Percentiles rank a stretch among this genome's conserved stretches.
phyloP scores from a whole-genome alignment of 805 yeast species.

The Kregervanrija delftensis region DNA sequence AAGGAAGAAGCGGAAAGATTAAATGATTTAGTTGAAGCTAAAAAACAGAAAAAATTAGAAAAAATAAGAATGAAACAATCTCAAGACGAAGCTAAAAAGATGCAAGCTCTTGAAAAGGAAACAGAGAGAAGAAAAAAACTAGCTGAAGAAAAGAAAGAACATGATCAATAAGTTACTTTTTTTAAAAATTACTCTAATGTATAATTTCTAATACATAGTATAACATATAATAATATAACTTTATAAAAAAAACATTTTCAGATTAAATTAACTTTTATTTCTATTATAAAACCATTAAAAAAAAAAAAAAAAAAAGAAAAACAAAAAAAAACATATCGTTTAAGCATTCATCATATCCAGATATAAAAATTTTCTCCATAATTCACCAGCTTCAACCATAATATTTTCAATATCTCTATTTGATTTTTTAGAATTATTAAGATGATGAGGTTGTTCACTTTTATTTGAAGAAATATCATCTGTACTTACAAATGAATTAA shows the following conservation, averaged over 20 bases:
- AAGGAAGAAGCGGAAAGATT: constrained; percentile 24
- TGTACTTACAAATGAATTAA: constrained; percentile 21
- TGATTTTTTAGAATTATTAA: constrained; percentile 16
- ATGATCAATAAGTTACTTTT: neutral
- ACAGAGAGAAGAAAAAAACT: constrained; percentile 20
- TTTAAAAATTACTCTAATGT: no score
- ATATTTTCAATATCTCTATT: constrained; percentile 62
- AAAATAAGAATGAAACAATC: constrained; percentile 15
- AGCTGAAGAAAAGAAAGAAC: neutral
- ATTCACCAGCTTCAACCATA: constrained; percentile 73
- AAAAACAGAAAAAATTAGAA: constrained; percentile 17
- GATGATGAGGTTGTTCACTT: constrained; percentile 1
- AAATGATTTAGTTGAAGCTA: constrained; percentile 23
- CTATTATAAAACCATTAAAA: neutral
- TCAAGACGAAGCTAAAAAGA: constrained; percentile 14
- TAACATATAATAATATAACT: neutral
- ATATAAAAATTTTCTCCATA: constrained; percentile 82
- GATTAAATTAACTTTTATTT: neutral
- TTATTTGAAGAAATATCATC: constrained; percentile 1
- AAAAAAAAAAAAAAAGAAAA: neutral
- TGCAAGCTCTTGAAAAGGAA: constrained; percentile 25
- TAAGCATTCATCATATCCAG: constrained; percentile 44
- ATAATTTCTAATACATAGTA: no score
- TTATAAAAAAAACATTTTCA: neutral
- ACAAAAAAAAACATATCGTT: neutral